Evolutionary conservation across 306 rosid genomes (phyloP), one percentile per base, ranked within the genome.

Genomic region (Vicia villosa): DNA sequence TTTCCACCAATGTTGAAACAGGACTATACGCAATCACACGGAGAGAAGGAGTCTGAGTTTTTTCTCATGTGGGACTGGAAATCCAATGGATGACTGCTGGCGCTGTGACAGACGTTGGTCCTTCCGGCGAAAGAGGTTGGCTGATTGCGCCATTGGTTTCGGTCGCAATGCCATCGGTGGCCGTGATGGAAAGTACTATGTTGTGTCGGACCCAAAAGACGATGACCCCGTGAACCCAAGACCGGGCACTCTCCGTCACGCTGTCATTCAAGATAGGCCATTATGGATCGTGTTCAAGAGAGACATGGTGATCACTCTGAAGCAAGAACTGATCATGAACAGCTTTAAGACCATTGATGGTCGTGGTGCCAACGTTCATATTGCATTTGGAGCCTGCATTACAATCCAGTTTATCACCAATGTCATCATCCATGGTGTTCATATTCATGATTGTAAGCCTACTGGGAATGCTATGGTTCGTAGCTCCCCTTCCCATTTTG

Each of bases 391-490:
- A 3, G 99, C 81, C 3, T 91, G 99, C 74, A 91, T 94, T 32
- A 94, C 99, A 0, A 74, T 94, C 66, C 99, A 94, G 68, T 94
- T 34, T 68, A n/a, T 91, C 21, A 89, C 99, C 15, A 94, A 94
- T 40, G 84, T 94, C 16, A 91, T 94, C 73, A 91, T 94, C 64
- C 99, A 94, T 30, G 99, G 99, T 13, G 73, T 94, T 4, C 82
- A 94, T 3, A 84, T 94, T 41, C 99, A 94, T 60, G 85, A 89
- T 75, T 94, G 99, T 80, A 94, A 86, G 81, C 85, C 57, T 3
- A 94, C 99, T 0, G 99, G 99, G 1, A 94, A 94, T 8, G 97
- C 99, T 59, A 87, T 94, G 96, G 97, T 94, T 34, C 85, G 99
- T 1, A 91, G 95, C 87, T 94, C 99, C 0, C 99, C 99, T 0